phyloP scores from a whole-genome alignment of 2,329 filamentous ascomycete genomes.

The Thelonectria blattea region DNA sequence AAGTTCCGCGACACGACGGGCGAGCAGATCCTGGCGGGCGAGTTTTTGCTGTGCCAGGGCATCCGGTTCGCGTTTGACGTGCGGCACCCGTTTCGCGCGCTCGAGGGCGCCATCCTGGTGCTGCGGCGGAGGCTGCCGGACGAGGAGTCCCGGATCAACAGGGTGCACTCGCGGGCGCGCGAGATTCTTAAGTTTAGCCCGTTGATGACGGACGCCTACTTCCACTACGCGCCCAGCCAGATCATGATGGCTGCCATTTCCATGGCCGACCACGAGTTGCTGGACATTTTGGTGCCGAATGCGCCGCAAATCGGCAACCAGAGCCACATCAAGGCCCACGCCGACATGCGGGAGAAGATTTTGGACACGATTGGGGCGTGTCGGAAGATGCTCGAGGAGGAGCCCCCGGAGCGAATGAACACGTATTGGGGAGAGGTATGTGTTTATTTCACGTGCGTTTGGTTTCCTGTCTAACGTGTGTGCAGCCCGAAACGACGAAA shows the following conservation, averaged over 20 bases:
- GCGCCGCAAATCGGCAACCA: slow-evolving; percentile 42
- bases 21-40: slow-evolving; percentile 86
- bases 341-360: slow-evolving; percentile 53
- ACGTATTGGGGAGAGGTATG: slow-evolving; percentile 60
- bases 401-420: slow-evolving; percentile 61
- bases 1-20: slow-evolving; percentile 73
- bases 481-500: slow-evolving; percentile 51
- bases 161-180: slow-evolving; percentile 75
- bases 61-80: slow-evolving; percentile 94
- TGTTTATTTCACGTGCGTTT: slow-evolving; percentile 21
- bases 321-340: slow-evolving; percentile 30
- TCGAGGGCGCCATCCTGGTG: slow-evolving; percentile 88
- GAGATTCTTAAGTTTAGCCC: slow-evolving; percentile 79
- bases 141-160: slow-evolving; percentile 57
- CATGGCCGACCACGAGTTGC: slow-evolving; percentile 72
- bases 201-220: slow-evolving; percentile 92
- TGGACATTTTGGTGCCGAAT: slow-evolving; percentile 54
- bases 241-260: slow-evolving; percentile 86
- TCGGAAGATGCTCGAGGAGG: slow-evolving; percentile 59
- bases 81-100: slow-evolving; percentile 83
- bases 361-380: slow-evolving; percentile 57
- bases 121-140: slow-evolving; percentile 71
- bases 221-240: slow-evolving; percentile 92
- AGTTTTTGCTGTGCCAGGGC: slow-evolving; percentile 91
- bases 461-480: slow-evolving; percentile 24